Conservation (phyloP, 108 stramenopile genomes). For the Cyclotella choctawhatcheeana region DNA sequence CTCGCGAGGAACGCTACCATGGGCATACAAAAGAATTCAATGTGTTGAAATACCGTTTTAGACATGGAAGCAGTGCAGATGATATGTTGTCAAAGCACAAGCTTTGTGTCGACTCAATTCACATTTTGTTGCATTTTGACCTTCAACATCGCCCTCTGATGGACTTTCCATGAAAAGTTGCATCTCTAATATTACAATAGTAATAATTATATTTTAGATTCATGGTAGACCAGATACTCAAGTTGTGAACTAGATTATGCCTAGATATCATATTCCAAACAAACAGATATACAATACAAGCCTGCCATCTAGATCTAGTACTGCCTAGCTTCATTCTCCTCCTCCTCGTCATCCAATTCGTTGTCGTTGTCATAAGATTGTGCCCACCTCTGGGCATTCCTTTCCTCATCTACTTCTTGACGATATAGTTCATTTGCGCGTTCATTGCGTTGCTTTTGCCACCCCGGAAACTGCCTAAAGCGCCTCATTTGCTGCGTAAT, state of each 20-base stretch:
- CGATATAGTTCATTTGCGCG: neutral
- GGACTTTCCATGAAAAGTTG: neutral
- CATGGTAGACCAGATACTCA: no score
- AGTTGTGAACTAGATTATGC: no score
- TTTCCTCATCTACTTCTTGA: neutral
- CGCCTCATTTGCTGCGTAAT: neutral
- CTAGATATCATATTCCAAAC: no score
- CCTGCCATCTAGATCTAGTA: no score
- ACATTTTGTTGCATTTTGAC: slow-evolving; percentile 5
- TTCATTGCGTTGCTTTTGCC: neutral
- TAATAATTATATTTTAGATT: neutral
- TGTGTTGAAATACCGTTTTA: neutral
- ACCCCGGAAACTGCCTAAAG: neutral
- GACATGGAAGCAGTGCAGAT: neutral
- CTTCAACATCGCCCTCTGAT: slow-evolving; percentile 4
- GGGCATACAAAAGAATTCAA: neutral
- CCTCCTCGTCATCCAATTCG: no score
- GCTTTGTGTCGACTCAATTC: neutral
- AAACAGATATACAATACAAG: no score
- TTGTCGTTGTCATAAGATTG: no score
- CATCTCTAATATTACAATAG: neutral
- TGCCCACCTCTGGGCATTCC: neutral
- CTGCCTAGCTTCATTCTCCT: no score
- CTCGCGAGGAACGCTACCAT: slow-evolving; percentile 7
- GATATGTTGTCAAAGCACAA: slow-evolving; percentile 7